phyloP scores from a whole-genome alignment of 805 yeast genomes.

The Dipodascus geniculatus region DNA sequence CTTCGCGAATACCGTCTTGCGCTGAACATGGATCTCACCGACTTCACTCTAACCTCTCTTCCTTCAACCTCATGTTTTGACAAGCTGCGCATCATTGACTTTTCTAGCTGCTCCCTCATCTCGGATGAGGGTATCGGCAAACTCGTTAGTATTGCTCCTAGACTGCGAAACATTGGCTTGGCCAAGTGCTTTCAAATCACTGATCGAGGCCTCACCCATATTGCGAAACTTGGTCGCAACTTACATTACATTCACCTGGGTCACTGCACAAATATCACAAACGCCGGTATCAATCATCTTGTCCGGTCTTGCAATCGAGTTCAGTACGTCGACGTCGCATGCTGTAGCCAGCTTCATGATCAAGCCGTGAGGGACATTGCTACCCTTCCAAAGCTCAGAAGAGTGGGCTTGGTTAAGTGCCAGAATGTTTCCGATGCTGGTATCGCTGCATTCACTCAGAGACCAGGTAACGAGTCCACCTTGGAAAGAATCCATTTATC shows the following conservation, averaged over 20 bases:
- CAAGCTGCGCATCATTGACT: slow-evolving; percentile 67
- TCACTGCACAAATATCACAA: slow-evolving; percentile 85
- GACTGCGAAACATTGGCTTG: slow-evolving; percentile 73
- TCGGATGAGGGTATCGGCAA: slow-evolving; percentile 70
- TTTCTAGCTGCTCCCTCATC: slow-evolving; percentile 70
- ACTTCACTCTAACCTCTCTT: slow-evolving; percentile 44
- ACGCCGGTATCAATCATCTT: slow-evolving; percentile 66
- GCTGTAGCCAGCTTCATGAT: slow-evolving; percentile 84
- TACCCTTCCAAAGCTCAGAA: slow-evolving; percentile 62
- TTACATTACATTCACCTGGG: slow-evolving; percentile 88
- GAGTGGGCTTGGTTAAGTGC: slow-evolving; percentile 93
- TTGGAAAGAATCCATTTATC: slow-evolving; percentile 88
- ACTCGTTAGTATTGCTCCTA: slow-evolving; percentile 68
- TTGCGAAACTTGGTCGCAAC: slow-evolving; percentile 64
- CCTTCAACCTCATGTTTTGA: slow-evolving; percentile 40
- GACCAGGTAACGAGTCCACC: slow-evolving; percentile 64
- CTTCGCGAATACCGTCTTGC: slow-evolving; percentile 78
- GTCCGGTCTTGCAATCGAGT: slow-evolving; percentile 72
- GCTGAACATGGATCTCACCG: slow-evolving; percentile 57
- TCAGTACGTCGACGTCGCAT: slow-evolving; percentile 89
- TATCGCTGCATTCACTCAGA: slow-evolving; percentile 44
- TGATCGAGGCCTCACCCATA: slow-evolving; percentile 61
- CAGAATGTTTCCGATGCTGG: slow-evolving; percentile 80
- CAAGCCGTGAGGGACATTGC: slow-evolving; percentile 67
- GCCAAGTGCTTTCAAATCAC: slow-evolving; percentile 84